A percentile compares a stretch with the other conserved stretches of the same genome.
Evolutionary conservation across 2,329 filamentous ascomycete species (phyloP).

Genomic region (Furcasterigmium furcatum): DNA sequence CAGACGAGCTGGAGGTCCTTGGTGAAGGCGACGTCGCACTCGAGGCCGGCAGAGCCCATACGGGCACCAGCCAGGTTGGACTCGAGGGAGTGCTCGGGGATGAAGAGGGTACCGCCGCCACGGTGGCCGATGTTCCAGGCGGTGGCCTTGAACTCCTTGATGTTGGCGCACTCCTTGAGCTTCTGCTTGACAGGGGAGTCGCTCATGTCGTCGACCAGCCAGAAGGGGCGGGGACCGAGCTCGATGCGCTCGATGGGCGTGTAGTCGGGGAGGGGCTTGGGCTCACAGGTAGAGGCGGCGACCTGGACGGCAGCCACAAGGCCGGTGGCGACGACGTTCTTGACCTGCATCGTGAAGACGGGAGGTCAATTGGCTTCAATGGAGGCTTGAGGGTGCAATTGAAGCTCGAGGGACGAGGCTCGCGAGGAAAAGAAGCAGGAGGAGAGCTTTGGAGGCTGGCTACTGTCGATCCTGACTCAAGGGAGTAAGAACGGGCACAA

Average conservation of each 20-base stretch:
- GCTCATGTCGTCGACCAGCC: constrained; percentile 61
- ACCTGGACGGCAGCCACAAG: constrained; percentile 17
- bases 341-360: constrained; percentile 25
- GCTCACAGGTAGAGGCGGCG: constrained; percentile 6
- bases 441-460: background rate
- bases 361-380: background rate
- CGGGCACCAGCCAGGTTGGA: constrained; percentile 59
- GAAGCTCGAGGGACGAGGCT: background rate
- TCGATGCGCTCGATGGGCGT: constrained; percentile 46
- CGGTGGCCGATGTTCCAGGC: constrained; percentile 61
- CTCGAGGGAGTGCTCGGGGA: constrained; percentile 62
- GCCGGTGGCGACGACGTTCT: constrained; percentile 21
- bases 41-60: constrained; percentile 64
- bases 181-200: constrained; percentile 55
- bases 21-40: constrained; percentile 68
- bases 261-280: constrained; percentile 10
- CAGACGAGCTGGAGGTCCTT: constrained; percentile 64
- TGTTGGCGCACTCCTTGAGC: constrained; percentile 56
- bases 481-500: background rate
- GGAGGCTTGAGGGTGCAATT: background rate
- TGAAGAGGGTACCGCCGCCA: constrained; percentile 55
- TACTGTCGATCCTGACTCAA: background rate
- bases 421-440: background rate
- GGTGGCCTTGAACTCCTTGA: constrained; percentile 42
- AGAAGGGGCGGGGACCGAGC: constrained; percentile 62